Base-by-base conservation (phyloP, 2,329 filamentous ascomycete species). In the Claviceps digitariae region DNA sequence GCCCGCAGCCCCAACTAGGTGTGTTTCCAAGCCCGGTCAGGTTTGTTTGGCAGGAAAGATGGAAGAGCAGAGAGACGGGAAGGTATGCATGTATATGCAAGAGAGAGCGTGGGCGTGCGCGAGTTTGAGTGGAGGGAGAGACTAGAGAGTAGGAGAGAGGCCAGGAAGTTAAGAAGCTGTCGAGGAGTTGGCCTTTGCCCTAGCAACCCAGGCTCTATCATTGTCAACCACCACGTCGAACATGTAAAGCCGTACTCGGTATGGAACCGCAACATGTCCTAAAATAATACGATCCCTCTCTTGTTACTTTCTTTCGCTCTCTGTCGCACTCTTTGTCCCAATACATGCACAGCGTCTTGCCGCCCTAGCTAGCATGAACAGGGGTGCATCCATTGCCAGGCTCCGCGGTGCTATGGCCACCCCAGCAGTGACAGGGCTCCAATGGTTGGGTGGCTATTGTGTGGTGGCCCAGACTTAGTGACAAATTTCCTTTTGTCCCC, bases 361-460 rank as follows among this genome's bases (percentile, higher is more conserved):
- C 44, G 34, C 44, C 44, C 48, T 48, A 48, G 48, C 41, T 55
- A 51, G 52, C 41, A 55, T 41, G 53, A 55, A 52, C 57, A 59
- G 54, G 58, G 57, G 57, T 51, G 41, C 50, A 52, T 50, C 46
- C 48, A 56, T 56, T 46, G 57, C 53, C 53, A 59, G 54, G 56
- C 55, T 57, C 52, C 54, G 52, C 50, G 52, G 57, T 56, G 52
- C 57, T 58, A 56, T 51, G 45, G 49, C 54, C 54, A 53, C 55
- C 57, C 56, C 52, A 51, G 56, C 48, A 53, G 49, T 55, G 51
- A 53, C 56, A 56, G 54, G 56, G 56, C 52, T 54, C 36, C 27
- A 51, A 51, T 54, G 55, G 56, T 57, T 57, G 58, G 54, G 51
- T 57, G 56, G 53, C 53, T 50, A 53, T 51, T 53, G 47, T 53